phyloP scores from a whole-genome alignment of 176 grass and related monocot species.

The Ensete glaucum region DNA sequence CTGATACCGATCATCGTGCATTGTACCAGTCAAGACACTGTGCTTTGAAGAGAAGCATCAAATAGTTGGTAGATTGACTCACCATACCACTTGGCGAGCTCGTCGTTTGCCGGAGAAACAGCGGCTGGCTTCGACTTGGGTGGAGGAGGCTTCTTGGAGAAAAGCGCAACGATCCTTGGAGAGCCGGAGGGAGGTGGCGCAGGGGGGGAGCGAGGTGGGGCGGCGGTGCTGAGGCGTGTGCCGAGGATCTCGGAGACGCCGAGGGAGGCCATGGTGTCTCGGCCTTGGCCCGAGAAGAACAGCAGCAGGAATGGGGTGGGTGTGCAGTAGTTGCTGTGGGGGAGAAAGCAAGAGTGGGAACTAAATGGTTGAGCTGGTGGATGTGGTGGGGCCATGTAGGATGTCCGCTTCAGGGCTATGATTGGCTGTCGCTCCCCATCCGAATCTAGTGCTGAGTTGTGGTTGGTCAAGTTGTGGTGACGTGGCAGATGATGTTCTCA shows the following conservation, averaged over 20 bases:
- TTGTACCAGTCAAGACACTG: neutral
- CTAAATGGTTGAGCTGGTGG: conserved; percentile 68
- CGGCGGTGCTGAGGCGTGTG: conserved; percentile 33
- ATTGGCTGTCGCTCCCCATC: conserved; percentile 36
- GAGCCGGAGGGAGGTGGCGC: conserved; percentile 12
- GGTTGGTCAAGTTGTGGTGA: conserved; percentile 50
- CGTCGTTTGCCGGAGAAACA: conserved; percentile 33
- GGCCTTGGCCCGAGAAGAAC: too few species aligned
- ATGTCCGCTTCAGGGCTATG: conserved; percentile 37
- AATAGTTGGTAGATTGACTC: conserved; percentile 17
- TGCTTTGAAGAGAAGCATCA: neutral
- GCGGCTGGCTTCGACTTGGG: conserved; percentile 41
- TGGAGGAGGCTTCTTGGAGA: conserved; percentile 33
- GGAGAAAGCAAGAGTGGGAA: conserved; percentile 7
- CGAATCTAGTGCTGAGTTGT: conserved; percentile 50
- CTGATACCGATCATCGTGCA: neutral
- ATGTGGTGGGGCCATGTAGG: conserved; percentile 59
- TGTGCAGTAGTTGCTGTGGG: conserved; percentile 23
- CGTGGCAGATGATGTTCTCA: conserved; percentile 52
- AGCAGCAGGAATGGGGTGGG: neutral
- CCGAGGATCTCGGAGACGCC: conserved; percentile 61
- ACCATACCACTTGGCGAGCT: conserved; percentile 98
- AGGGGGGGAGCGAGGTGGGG: conserved; percentile 25
- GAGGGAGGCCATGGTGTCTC: conserved; percentile 10
- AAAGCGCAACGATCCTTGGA: conserved; percentile 66